Evolutionary conservation across 2,329 filamentous ascomycete species (phyloP), one percentile per base, ranked within the genome.

Genomic region (Myriangium duriaei): DNA sequence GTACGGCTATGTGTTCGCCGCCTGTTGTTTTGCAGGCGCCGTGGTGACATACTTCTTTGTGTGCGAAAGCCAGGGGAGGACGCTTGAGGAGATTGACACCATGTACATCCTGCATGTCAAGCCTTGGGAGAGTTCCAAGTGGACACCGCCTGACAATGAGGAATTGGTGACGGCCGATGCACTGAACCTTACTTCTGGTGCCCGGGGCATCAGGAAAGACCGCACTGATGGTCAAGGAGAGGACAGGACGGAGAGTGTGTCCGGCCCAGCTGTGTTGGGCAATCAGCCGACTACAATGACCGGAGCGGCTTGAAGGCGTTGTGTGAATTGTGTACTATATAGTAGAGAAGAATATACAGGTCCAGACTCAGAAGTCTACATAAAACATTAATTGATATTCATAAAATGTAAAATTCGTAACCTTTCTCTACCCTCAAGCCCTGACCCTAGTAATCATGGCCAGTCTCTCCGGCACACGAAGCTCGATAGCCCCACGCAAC

Each of bases 391-490:
- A n/a, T n/a, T n/a, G n/a, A n/a, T n/a, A n/a, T n/a, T n/a, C n/a
- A n/a, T n/a, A n/a, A n/a, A n/a, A n/a, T n/a, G n/a, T n/a, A n/a
- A n/a, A n/a, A n/a, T n/a, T n/a, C n/a, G n/a, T n/a, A n/a, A n/a
- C n/a, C n/a, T 9, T n/a, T 34, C 11, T 28, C 11, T 3, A 12
- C 4, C 14, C 6, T 36, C 14, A 36, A 9, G 16, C 30, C 15
- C 69, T 75, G 28, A 74, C 69, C 40, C 74, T 63, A 3, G 73
- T 74, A 51, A 79, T 74, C 44, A 79, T 56, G 16, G 68, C 61
- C 34, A 79, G 54, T 34, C 75, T 61, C 53, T 79, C 72, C 1
- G 69, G 71, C 32, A 69, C 63, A 32, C 66, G 62, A 47, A 79
- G 51, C 36, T 72, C 68, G 14, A 79, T 66, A 11, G 68, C 69